These are phyloP conservation scores for Mycena filopes DNA, from an alignment of 768 basidiomycete genomes.

Conservation along the genomic window DNA sequence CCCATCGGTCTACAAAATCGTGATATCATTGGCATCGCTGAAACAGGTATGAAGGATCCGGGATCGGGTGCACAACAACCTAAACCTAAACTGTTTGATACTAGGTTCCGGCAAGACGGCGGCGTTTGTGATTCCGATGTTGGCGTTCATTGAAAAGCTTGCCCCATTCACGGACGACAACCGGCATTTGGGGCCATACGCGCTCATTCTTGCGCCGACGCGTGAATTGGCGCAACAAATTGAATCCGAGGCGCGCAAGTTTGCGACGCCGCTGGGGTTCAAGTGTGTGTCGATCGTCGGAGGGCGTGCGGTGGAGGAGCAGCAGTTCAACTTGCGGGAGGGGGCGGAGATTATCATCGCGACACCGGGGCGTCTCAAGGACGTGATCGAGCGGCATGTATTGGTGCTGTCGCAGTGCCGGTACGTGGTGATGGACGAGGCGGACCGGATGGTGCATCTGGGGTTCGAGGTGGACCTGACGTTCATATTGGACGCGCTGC, in stretches of 20 bases:
- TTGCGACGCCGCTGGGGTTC: slow-evolving; percentile 90
- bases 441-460: slow-evolving; percentile 98
- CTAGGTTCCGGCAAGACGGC: slow-evolving; percentile 98
- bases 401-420: slow-evolving; percentile 97
- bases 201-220: slow-evolving; percentile 95
- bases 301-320: slow-evolving; percentile 97
- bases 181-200: slow-evolving; percentile 92
- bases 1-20: slow-evolving; percentile 98
- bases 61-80: slow-evolving; percentile 14
- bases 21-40: slow-evolving; percentile 98
- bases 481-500: slow-evolving; percentile 94
- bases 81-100: slow-evolving; percentile 14
- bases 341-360: slow-evolving; percentile 99
- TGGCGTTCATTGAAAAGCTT: slow-evolving; percentile 90
- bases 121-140: slow-evolving; percentile 98
- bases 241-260: slow-evolving; percentile 91
- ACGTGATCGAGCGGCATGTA: slow-evolving; percentile 95
- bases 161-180: slow-evolving; percentile 92
- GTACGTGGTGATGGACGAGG: slow-evolving; percentile 99
- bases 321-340: slow-evolving; percentile 97
- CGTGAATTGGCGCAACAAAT: slow-evolving; percentile 99
- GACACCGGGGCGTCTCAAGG: slow-evolving; percentile 97
- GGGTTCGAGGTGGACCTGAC: slow-evolving; percentile 96
- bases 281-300: slow-evolving; percentile 98
- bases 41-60: slow-evolving; percentile 76